Base-by-base conservation (phyloP, 1,139 yeast genomes). In the Geotrichum citri-aurantii region DNA sequence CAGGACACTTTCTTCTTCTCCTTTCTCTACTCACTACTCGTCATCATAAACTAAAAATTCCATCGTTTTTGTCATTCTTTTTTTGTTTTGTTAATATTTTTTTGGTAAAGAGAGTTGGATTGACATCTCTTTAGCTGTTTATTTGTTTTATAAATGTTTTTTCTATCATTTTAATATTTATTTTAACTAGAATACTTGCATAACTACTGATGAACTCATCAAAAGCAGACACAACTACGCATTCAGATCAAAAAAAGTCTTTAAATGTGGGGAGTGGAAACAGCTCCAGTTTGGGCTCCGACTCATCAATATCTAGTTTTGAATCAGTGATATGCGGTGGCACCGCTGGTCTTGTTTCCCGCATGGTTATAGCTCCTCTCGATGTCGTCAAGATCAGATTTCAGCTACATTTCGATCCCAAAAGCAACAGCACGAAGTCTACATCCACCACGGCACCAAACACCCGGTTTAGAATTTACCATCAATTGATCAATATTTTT, bases 351-450 rank as follows among this genome's bases (percentile, higher is more conserved):
- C 80, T 88, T 1, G 64, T 73, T 1, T 67, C 77, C 10, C 51
- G 59, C 14, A 48, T 85, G 58, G 77, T 86, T 26, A 86, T 93
- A 0, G 96, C 99, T 0, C 99, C 99, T 1, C 72, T 93, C 57
- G 99, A 93, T 69, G 88, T 93, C 4, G 71, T 93, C 54, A 93
- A 93, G 74, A 91, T 93, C 61, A 77, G 98, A 59, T 76, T 90
- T 40, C 99, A 93, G 68, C 75, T 93, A 2, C 82, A 76, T 61
- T 68, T 65, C 11, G 47, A 47, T 42, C 23, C 49, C 8, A 26
- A 27, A 17, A 23, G 40, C 2, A 44, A 12, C n/a, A 14, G 11
- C 24, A 24, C 11, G n/a, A 48, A 48, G 12, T 48, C 50, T 7
- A 29, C 55, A 3, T 14, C 42, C 42, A 12, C 42, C 2, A 5